A percentile compares a stretch with the other conserved stretches of the same genome.
Evolutionary conservation across 768 basidiomycete species (phyloP).

Genomic region (Cystofilobasidium bisporidii): DNA sequence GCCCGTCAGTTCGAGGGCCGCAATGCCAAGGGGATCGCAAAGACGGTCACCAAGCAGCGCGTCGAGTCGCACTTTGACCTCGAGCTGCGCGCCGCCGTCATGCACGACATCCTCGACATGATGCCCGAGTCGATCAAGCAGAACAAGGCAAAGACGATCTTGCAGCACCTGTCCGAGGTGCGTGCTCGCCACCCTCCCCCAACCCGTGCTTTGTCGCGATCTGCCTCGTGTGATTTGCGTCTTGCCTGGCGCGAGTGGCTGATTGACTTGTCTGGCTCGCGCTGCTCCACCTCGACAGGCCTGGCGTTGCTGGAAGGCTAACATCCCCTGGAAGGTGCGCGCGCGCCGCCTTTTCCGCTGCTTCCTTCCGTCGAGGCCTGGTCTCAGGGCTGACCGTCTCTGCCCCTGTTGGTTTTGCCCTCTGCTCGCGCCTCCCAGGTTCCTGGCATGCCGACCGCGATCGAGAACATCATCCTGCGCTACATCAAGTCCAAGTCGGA

Average conservation of each 20-base stretch:
- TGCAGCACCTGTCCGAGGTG: slow-evolving; percentile 98
- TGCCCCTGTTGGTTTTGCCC: no score
- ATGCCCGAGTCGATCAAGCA: slow-evolving; percentile 90
- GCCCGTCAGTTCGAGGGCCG: slow-evolving; percentile 98
- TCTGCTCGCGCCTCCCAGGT: no score
- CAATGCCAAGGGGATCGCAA: slow-evolving; percentile 47
- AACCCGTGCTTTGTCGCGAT: no score
- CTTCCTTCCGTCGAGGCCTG: no score
- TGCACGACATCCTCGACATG: slow-evolving; percentile 92
- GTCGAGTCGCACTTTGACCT: slow-evolving; percentile 98
- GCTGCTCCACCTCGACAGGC: neutral
- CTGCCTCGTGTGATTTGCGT: no score
- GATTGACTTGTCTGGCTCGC: neutral
- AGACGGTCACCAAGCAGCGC: slow-evolving; percentile 83
- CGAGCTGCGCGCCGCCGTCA: slow-evolving; percentile 92
- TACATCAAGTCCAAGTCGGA: slow-evolving; percentile 99
- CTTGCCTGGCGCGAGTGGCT: no score
- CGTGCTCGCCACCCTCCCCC: slow-evolving; percentile 47
- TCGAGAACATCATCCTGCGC: slow-evolving; percentile 96
- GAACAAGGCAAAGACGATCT: slow-evolving; percentile 98
- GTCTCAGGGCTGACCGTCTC: neutral
- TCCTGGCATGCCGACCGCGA: slow-evolving; percentile 87
- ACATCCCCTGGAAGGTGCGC: slow-evolving; percentile 98
- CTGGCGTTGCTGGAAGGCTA: slow-evolving; percentile 41
- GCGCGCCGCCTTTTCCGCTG: neutral